phyloP scores from a whole-genome alignment of 371 early-diverging fungal genomes.

The Mortierella sp. region DNA sequence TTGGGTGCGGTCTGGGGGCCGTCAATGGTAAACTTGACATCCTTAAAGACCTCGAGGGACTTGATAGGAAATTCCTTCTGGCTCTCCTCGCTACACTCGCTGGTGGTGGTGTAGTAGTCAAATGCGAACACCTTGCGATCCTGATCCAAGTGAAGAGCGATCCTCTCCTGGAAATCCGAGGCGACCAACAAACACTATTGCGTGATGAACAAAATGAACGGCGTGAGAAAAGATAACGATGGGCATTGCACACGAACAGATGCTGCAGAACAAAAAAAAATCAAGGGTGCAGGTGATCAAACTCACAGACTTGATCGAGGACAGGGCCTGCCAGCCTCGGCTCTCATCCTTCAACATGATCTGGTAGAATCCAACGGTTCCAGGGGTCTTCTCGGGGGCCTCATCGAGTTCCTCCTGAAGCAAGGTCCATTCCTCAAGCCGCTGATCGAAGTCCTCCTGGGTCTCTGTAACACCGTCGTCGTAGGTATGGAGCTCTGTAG shows the following conservation, averaged over 20 bases:
- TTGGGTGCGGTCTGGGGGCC: conserved; percentile 26
- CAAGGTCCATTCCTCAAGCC: conserved; percentile 32
- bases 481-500: conserved; percentile 8
- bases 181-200: conserved; percentile 48
- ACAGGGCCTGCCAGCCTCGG: conserved; percentile 49
- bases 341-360: conserved; percentile 46
- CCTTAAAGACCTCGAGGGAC: conserved; percentile 44
- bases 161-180: conserved; percentile 44
- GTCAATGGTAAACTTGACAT: conserved; percentile 27
- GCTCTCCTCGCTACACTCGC: conserved; percentile 23
- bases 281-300: background rate
- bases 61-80: conserved; percentile 31
- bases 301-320: conserved; percentile 57
- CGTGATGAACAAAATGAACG: too few species aligned
- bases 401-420: conserved; percentile 25
- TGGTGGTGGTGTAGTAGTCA: conserved; percentile 37
- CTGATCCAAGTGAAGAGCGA: conserved; percentile 45
- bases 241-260: background rate
- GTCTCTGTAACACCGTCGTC: conserved; percentile 24
- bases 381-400: conserved; percentile 20
- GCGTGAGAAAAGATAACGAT: background rate
- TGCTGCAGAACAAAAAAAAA: background rate
- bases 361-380: conserved; percentile 48
- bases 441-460: conserved; percentile 36
- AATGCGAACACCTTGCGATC: conserved; percentile 43